Percentiles rank a stretch among this genome's conserved stretches.
These are phyloP conservation scores for Russula earlei DNA, from an alignment of 768 basidiomycete species.

Conservation along the genomic window DNA sequence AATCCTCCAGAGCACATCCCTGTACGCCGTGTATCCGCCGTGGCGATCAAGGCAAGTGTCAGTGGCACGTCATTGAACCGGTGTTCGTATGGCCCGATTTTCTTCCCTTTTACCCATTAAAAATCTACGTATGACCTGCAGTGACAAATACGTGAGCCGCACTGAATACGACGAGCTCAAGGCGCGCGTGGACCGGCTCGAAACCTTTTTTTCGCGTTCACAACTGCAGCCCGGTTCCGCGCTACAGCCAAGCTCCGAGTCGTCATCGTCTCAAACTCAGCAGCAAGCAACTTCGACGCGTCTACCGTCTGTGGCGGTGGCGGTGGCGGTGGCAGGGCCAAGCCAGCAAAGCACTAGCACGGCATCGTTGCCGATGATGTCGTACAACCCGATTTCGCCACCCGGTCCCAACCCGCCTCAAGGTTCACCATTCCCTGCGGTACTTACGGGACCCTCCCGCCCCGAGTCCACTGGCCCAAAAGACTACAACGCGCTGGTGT, in stretches of 20 bases:
- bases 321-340: neutral
- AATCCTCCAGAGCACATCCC: slow-evolving; percentile 53
- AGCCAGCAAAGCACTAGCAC: neutral
- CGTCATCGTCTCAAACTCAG: slow-evolving; percentile 2
- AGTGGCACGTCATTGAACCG: slow-evolving; percentile 77
- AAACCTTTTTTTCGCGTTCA: slow-evolving; percentile 38
- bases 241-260: neutral
- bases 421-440: neutral
- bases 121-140: slow-evolving; percentile 24
- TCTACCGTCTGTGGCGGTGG: neutral
- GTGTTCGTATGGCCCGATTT: slow-evolving; percentile 42
- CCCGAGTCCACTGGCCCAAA: neutral
- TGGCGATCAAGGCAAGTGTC: slow-evolving; percentile 71
- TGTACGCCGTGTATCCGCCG: slow-evolving; percentile 74
- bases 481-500: neutral
- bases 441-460: neutral
- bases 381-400: slow-evolving; percentile 11
- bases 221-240: slow-evolving; percentile 12
- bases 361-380: neutral
- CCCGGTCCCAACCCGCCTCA: neutral
- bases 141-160: slow-evolving; percentile 75
- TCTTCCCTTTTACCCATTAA: neutral
- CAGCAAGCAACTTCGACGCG: neutral
- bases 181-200: slow-evolving; percentile 51
- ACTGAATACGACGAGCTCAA: slow-evolving; percentile 71